These are phyloP conservation scores for Aspergillus versicolor DNA, from an alignment of 2,329 filamentous ascomycete species.

Conservation along the genomic window DNA sequence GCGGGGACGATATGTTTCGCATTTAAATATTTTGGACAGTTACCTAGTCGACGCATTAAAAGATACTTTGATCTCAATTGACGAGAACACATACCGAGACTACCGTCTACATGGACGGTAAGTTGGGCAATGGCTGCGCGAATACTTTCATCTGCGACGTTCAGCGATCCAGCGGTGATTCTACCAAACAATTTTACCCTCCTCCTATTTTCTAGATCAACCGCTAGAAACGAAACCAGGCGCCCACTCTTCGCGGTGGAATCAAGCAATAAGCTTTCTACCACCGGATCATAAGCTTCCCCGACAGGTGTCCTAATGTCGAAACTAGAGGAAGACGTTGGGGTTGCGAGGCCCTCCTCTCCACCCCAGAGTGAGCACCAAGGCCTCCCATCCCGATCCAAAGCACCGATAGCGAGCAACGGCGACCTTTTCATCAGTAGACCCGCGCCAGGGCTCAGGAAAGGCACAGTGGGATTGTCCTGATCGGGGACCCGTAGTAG, in stretches of 20 bases:
- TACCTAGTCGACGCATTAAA: slow-evolving; percentile 48
- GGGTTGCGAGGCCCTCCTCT: slow-evolving; percentile 63
- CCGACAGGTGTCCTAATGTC: slow-evolving; percentile 65
- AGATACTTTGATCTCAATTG: neutral
- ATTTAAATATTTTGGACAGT: slow-evolving; percentile 87
- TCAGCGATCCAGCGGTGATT: slow-evolving; percentile 64
- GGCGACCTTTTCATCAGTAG: slow-evolving; percentile 62
- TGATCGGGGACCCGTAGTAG: slow-evolving; percentile 58
- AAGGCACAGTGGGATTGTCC: slow-evolving; percentile 67
- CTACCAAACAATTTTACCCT: slow-evolving; percentile 72
- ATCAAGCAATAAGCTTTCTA: slow-evolving; percentile 58
- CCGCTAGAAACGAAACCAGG: slow-evolving; percentile 62
- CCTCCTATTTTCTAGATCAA: slow-evolving; percentile 66
- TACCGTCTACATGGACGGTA: slow-evolving; percentile 68
- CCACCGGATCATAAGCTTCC: slow-evolving; percentile 66
- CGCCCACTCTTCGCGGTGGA: slow-evolving; percentile 38
- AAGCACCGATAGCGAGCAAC: slow-evolving; percentile 69
- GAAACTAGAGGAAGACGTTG: slow-evolving; percentile 62
- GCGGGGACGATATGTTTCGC: slow-evolving; percentile 63
- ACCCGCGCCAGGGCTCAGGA: slow-evolving; percentile 62
- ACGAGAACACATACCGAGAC: slow-evolving; percentile 50
- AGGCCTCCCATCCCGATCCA: slow-evolving; percentile 64
- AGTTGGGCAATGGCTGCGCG: slow-evolving; percentile 49
- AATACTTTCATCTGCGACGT: slow-evolving; percentile 13
- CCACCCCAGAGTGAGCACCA: slow-evolving; percentile 84